Base-by-base conservation (phyloP, 208 protist species). In the Acanthamoeba polyphaga region DNA sequence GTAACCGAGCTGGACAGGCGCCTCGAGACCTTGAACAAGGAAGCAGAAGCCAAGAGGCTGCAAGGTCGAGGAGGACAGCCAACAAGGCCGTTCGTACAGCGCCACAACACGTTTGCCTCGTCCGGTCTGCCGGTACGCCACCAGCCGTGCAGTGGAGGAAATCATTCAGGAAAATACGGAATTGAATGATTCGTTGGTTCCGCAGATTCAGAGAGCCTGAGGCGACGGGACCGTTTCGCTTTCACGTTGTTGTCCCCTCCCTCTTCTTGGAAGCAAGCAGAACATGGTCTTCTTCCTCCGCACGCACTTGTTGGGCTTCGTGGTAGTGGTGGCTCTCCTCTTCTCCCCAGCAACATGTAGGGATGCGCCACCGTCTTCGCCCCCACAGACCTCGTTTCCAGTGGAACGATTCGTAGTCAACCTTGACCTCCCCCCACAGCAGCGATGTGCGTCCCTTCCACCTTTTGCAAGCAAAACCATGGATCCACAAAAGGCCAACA, bases 361-460 rank as follows among this genome's bases (percentile, higher is more conserved):
- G 70, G 70, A 10, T 15, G 70, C n/a, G 32, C 19, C 29, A 6
- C 15, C 24, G n/a, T 43, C 76, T 58, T 19, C 46, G 6, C 85
- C 46, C 2, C 62, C 62, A 6, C 62, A 68, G 27, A 92, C 55
- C 22, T 74, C 64, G 3, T 92, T 92, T 24, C 85, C 85, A n/a
- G 85, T 92, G 24, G 38, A 72, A 19, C 3, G 38, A 19, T 92
- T 92, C 9, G 55, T 92, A 0, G 85, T 92, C 64, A 72, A 92
- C 32, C 64, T 92, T 6, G 85, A 92, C 85, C 85, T 92, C 13
- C 85, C 85, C 12, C 85, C 85, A 3, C 60, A 92, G 55, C 55
- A 92, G 66, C n/a, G 85, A 92, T 92, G 85, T 92, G 72, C 55
- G 10, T 22, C 4, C 62, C 24, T 22, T 8, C 10, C 29, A 3